Evolutionary conservation across 805 yeast species (phyloP).

Genomic region (Candida patagonica): DNA sequence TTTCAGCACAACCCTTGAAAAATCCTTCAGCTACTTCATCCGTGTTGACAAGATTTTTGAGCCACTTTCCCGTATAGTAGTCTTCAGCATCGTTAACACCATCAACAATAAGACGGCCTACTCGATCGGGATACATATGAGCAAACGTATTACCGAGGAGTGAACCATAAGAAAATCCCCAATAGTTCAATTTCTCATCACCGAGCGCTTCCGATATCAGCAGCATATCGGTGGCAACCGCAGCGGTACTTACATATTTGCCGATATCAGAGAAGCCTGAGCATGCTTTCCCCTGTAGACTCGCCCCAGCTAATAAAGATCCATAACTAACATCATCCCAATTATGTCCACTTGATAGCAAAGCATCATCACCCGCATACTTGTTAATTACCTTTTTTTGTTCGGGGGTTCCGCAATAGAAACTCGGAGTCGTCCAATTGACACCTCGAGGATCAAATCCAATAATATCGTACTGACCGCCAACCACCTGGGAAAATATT

Average conservation of each 20-base stretch:
- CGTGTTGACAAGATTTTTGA: constrained; percentile 11
- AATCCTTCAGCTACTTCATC: constrained; percentile 12
- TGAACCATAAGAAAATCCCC: too few species aligned
- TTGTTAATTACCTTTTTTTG: neutral
- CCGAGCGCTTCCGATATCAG: constrained; percentile 18
- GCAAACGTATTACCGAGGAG: too few species aligned
- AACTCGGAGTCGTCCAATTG: constrained; percentile 15
- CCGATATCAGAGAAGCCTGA: constrained; percentile 8
- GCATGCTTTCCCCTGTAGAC: constrained; percentile 13
- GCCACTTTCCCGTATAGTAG: constrained; percentile 18
- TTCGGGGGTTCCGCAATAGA: constrained; percentile 10
- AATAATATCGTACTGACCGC: constrained; percentile 14
- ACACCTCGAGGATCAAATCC: constrained; percentile 21
- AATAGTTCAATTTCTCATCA: too few species aligned
- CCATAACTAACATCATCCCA: too few species aligned
- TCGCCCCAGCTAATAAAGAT: constrained; percentile 7
- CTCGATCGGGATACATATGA: too few species aligned
- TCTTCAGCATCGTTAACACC: constrained; percentile 17
- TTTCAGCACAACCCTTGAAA: constrained; percentile 10
- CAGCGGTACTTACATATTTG: constrained; percentile 15
- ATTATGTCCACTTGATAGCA: neutral
- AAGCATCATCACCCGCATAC: constrained; percentile 7
- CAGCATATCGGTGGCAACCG: constrained; percentile 20
- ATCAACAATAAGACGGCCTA: too few species aligned
- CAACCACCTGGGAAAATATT: constrained; percentile 9